A percentile compares a stretch with the other conserved stretches of the same genome.
Conservation (phyloP, 306 rosid species). For the Castanea crenata region DNA sequence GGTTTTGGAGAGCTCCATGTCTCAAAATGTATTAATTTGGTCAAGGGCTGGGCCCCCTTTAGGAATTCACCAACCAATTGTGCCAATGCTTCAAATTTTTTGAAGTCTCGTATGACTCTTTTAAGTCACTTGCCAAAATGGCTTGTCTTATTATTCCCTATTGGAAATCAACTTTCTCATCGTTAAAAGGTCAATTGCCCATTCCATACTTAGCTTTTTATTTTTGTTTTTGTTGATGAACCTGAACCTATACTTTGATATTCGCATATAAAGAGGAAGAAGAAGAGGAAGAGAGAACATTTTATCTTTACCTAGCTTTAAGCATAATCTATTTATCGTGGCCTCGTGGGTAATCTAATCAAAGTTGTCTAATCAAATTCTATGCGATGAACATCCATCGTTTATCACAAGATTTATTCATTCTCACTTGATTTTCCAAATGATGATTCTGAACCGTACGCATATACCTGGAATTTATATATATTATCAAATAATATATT, state of each 20-base stretch:
- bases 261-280: not conserved
- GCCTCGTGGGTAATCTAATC: too few species aligned
- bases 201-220: too few species aligned
- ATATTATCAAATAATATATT: too few species aligned
- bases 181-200: not conserved
- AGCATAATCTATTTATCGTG: too few species aligned
- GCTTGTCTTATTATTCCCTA: constrained; percentile 4
- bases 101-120: not conserved
- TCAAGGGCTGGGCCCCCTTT: constrained; percentile 11
- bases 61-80: constrained; percentile 6
- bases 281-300: too few species aligned
- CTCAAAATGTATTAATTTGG: not conserved
- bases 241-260: not conserved
- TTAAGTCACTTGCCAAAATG: constrained; percentile 6
- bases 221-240: too few species aligned
- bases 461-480: too few species aligned
- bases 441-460: too few species aligned
- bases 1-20: not conserved
- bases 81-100: not conserved
- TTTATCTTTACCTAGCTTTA: not conserved
- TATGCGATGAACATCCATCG: too few species aligned
- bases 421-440: too few species aligned
- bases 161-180: not conserved
- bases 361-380: too few species aligned
- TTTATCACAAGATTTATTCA: too few species aligned